Evolutionary conservation across 106 monocot genomes (phyloP), one percentile per base, ranked within the genome.

Genomic region (Hemerocallis citrina): DNA sequence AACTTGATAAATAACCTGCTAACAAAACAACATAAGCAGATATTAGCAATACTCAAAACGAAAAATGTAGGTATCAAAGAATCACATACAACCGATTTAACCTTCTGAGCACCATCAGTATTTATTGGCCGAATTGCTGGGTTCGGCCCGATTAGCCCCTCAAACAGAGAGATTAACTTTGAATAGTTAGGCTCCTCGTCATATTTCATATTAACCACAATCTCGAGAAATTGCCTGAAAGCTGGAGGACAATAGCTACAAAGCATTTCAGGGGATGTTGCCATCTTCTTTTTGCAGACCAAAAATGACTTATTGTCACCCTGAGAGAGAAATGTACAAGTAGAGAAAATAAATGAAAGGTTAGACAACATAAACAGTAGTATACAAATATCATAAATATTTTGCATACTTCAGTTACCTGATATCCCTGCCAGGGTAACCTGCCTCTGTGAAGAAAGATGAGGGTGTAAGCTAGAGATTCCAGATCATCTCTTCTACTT

Each of bases 381-480:
- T 38, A 21, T 25, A 27, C 14, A 1, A 43, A 28, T 15, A 15
- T 6, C 6, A 52, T 11, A 43, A 10, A n/a, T 8, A 36, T 32
- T 6, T 5, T 5, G 57, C 54, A 55, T 19, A 55, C 35, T 6
- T 22, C 25, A 71, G 1, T 59, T 59, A 92, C 92, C 92, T 92
- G 92, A 62, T 86, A 92, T 15, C 92, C 92, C 58, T 92, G 92
- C 92, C 92, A 92, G 6, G 92, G 92, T 38, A 92, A 72, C 35
- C 83, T 83, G 34, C 92, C 92, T 64, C 74, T 63, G 28, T 77
- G 79, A 58, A 92, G 83, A 59, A 92, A 92, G 57, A 92, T 72
- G 16, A 92, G 80, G 5, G 92, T 92, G 60, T 92, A 92, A 16
- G 92, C 92, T 72, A 92, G 92, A 72, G 92, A 92, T 71, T 92